phyloP scores from a whole-genome alignment of 1,284 basidiomycete genomes.

The Sporisorium reilianum region DNA sequence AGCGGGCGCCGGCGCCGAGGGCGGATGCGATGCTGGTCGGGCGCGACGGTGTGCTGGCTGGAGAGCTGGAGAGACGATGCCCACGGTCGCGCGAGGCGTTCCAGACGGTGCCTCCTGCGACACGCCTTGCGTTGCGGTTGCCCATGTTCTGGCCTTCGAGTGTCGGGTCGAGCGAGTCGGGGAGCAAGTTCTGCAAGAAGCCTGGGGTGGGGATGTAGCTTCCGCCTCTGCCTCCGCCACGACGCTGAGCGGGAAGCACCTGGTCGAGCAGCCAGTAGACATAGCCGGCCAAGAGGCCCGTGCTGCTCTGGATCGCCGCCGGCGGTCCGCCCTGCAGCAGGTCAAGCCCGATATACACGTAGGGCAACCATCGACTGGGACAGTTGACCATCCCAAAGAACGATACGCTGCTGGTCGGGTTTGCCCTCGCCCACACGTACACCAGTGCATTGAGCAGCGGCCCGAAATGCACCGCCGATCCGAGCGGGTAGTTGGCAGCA shows the following conservation, averaged over 20 bases:
- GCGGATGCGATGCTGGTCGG: slow-evolving; percentile 31
- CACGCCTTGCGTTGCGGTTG: slow-evolving; percentile 44
- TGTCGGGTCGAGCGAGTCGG: slow-evolving; percentile 57
- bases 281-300: slow-evolving; percentile 81
- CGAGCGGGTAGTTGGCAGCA: slow-evolving; percentile 77
- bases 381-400: slow-evolving; percentile 61
- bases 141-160: slow-evolving; percentile 43
- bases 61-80: slow-evolving; percentile 23
- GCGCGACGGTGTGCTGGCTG: slow-evolving; percentile 5
- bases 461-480: slow-evolving; percentile 75
- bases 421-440: slow-evolving; percentile 56
- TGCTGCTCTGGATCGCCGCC: slow-evolving; percentile 75
- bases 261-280: slow-evolving; percentile 70
- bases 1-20: slow-evolving; percentile 33
- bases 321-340: slow-evolving; percentile 76
- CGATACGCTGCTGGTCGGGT: slow-evolving; percentile 44
- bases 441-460: slow-evolving; percentile 77
- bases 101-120: slow-evolving; percentile 42
- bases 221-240: slow-evolving; percentile 31
- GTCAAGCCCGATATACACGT: slow-evolving; percentile 79
- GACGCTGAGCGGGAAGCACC: slow-evolving; percentile 25
- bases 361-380: slow-evolving; percentile 79
- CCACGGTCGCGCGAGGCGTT: slow-evolving; percentile 40
- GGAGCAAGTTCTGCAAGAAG: slow-evolving; percentile 37
- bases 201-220: slow-evolving; percentile 45